Evolutionary conservation across 169 alveolate species (phyloP).

Genomic region (Ophryocystis elektroscirrha): DNA sequence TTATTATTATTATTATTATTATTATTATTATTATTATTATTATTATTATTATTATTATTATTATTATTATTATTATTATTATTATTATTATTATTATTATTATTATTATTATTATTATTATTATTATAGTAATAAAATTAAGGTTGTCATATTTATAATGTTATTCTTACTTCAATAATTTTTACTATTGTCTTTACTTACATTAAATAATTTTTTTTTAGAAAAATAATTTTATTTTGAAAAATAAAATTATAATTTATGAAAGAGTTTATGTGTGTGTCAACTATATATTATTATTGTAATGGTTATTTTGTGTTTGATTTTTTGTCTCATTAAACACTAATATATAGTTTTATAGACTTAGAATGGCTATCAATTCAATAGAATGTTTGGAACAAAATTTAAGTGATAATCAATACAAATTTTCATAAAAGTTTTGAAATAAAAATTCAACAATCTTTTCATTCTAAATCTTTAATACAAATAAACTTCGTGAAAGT

Average conservation of each 20-base stretch:
- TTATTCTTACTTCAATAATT: neutral
- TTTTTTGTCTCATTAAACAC: no score
- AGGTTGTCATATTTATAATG: neutral
- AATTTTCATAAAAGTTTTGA: no score
- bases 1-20: neutral
- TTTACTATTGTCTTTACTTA: neutral
- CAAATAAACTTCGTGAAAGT: no score
- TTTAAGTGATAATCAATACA: no score
- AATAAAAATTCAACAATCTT: no score
- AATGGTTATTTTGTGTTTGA: no score
- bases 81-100: neutral
- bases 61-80: neutral
- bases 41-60: neutral
- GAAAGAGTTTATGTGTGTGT: neutral
- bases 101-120: neutral
- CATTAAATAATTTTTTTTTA: neutral
- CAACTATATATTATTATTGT: no score
- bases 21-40: neutral
- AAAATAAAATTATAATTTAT: neutral
- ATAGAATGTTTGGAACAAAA: no score
- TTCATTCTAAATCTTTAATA: no score
- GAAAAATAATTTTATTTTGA: neutral
- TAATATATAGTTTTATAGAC: no score
- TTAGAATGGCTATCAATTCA: no score
- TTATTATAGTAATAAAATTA: neutral